Conservation (phyloP, 2,329 filamentous ascomycete species). For the Microcyclospora pomicola region DNA sequence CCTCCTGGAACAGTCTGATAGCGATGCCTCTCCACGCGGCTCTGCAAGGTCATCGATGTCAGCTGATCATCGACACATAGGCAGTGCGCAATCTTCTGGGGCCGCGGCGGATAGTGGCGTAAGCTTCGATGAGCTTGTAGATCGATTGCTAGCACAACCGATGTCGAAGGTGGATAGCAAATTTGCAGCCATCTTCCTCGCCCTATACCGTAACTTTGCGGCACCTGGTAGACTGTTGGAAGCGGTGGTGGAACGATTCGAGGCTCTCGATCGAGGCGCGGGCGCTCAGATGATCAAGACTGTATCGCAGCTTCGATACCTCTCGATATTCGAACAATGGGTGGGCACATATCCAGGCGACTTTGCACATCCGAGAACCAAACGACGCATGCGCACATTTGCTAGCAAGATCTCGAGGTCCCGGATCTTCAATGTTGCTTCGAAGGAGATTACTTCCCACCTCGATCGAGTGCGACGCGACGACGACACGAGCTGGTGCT, state of each 20-base stretch:
- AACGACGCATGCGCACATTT: slow-evolving; percentile 59
- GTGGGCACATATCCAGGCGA: slow-evolving; percentile 81
- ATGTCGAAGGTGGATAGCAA: slow-evolving; percentile 80
- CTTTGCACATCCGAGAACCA: slow-evolving; percentile 67
- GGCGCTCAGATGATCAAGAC: slow-evolving; percentile 61
- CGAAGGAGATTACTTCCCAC: slow-evolving; percentile 70
- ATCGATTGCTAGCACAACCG: slow-evolving; percentile 69
- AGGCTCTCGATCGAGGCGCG: slow-evolving; percentile 53
- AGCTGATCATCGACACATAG: slow-evolving; percentile 37
- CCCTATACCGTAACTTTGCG: slow-evolving; percentile 86
- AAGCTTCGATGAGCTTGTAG: slow-evolving; percentile 47
- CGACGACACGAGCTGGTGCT: slow-evolving; percentile 89
- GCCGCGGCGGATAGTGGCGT: slow-evolving; percentile 41
- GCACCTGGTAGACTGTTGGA: slow-evolving; percentile 65
- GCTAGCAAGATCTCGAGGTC: slow-evolving; percentile 59
- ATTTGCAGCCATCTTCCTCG: slow-evolving; percentile 78
- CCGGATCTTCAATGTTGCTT: slow-evolving; percentile 70
- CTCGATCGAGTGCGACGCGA: slow-evolving; percentile 67
- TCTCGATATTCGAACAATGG: slow-evolving; percentile 79
- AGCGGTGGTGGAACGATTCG: slow-evolving; percentile 63
- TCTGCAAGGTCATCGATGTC: slow-evolving; percentile 55
- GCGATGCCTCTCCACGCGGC: slow-evolving; percentile 41
- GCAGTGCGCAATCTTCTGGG: slow-evolving; percentile 7
- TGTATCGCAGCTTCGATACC: slow-evolving; percentile 66
- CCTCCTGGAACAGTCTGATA: slow-evolving; percentile 56